Base-by-base conservation (phyloP, 371 early-diverging fungal genomes). In the Polyrhizophydium stewartii region DNA sequence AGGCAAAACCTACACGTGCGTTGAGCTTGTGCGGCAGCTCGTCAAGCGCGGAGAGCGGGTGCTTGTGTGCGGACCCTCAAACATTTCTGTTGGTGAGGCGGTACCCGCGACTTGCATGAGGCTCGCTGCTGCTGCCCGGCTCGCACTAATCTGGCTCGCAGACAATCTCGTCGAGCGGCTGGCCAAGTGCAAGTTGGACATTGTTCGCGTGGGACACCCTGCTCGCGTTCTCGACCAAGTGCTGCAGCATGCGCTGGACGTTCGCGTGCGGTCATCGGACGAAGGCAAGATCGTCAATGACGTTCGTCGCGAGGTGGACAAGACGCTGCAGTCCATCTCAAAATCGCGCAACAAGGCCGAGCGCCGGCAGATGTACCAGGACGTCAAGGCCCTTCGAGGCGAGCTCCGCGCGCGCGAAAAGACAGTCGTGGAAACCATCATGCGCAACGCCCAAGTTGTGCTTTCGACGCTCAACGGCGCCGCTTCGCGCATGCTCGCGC, bases 1-100 rank as follows among this genome's bases (percentile, higher is more conserved):
- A 9, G 98, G 98, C 22, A 98, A 98, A 73, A 96, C 99, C 0
- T 86, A 89, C 64, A 94, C 95, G 1, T 66, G 96, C 7, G 86
- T 95, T 1, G 93, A 93, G 68, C 82, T 96, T 27, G 85, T 96
- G 38, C 82, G 87, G 27, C 92, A 93, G 65, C 71, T 96, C 21
- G 72, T 89, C 0, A 65, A 72, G 9, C 76, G 79, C 22, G 82
- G 84, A 24, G 76, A 86, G 33, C 76, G 86, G 0, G 84, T 98
- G 1, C 75, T 98, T 7, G 95, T 96, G 1, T 95, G 96, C 70
- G 97, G 92, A 0, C 96, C 97, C 1, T 91, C 92, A 30, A 98
- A 98, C 69, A 87, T 94, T 37, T 84, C 93, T 30, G 94, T 97
- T 10, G 92, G 89, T 85, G 83, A 64, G 75, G 31, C 58, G 9